Base-by-base conservation (phyloP, 148 eudicot genomes). In the Camellia sinensis region DNA sequence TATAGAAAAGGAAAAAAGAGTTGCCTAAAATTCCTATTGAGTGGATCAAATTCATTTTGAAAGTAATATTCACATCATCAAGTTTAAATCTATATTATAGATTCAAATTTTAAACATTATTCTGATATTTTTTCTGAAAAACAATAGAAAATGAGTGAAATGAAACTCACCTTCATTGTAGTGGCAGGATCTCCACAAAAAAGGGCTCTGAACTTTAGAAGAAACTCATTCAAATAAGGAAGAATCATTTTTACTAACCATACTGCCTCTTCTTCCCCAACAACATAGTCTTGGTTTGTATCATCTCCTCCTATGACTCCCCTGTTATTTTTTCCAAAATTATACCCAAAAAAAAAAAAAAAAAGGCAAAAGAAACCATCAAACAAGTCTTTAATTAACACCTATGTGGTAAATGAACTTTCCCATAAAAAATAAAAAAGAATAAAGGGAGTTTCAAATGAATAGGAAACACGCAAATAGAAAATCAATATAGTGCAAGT, bases 161-260 rank as follows among this genome's bases (percentile, higher is more conserved):
- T 22, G 62, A 72, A 43, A 78, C 54, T 69, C 8, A 91, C 97
- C 97, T 93, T 93, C 95, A 93, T 89, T 73, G 97, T 93, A 71
- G 88, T 89, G 18, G 88, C 86, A 83, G 97, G 97, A 84, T 93
- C 97, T 78, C 97, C 97, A 79, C 91, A 89, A 77, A 93, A 93
- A 67, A 93, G 86, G 50, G 85, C 88, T 83, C 79, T 93, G n/a
- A 93, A 56, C 65, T 90, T 90, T 21, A 85, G 53, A 37, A 93
- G 89, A 73, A 84, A 87, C 79, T 93, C 97, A 84, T 93, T 93
- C 45, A 93, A 14, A 82, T 84, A 90, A 57, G 97, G 97, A 72
- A 93, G 88, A 53, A 91, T 18, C 75, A 90, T 61, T 83, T 90
- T 88, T 48, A 89, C 17, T 29, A 90, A 19, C 93, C 97, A 91